These are phyloP conservation scores for Davidsoniella neocaledoniae DNA, from an alignment of 2,329 filamentous ascomycete species.

Conservation along the genomic window DNA sequence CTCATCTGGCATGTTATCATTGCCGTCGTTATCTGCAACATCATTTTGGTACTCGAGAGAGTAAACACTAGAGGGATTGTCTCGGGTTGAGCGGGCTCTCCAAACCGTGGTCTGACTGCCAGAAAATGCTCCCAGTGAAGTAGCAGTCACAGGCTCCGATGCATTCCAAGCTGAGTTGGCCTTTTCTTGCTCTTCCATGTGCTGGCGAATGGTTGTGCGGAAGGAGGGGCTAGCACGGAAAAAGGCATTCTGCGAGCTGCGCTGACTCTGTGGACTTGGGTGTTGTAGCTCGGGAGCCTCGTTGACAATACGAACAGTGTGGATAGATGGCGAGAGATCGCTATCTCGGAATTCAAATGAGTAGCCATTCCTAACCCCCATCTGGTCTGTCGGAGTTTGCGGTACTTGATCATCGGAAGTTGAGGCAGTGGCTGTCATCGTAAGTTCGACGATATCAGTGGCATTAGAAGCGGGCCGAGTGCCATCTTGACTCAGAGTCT, in stretches of 20 bases:
- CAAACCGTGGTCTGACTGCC: constrained; percentile 1
- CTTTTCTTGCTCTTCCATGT: constrained; percentile 8
- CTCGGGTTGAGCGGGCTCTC: constrained; percentile 2
- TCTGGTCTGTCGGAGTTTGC: constrained; percentile 5
- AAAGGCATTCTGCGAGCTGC: constrained; percentile 9
- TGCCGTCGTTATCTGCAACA: background rate
- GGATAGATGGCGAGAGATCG: constrained; percentile 9
- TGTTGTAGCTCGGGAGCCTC: constrained; percentile 9
- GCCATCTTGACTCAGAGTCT: background rate
- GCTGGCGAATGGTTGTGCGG: constrained; percentile 6
- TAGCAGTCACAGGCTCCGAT: background rate
- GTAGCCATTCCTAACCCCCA: background rate
- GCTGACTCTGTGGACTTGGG: constrained; percentile 10
- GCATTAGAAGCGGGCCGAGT: constrained; percentile 5
- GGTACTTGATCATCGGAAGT: constrained; percentile 1
- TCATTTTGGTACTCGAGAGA: constrained; percentile 4
- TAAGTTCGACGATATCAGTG: constrained; percentile 2
- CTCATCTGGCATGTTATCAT: background rate
- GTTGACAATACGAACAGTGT: constrained; percentile 10
- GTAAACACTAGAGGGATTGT: constrained; percentile 9
- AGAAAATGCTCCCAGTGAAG: too few species aligned
- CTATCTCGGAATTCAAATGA: constrained; percentile 8
- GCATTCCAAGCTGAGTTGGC: background rate
- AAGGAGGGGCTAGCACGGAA: constrained; percentile 11
- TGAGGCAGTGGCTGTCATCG: constrained; percentile 2